These are phyloP conservation scores for Friedmanniomyces simplex DNA, from an alignment of 495 filamentous ascomycete genomes.

Conservation along the genomic window DNA sequence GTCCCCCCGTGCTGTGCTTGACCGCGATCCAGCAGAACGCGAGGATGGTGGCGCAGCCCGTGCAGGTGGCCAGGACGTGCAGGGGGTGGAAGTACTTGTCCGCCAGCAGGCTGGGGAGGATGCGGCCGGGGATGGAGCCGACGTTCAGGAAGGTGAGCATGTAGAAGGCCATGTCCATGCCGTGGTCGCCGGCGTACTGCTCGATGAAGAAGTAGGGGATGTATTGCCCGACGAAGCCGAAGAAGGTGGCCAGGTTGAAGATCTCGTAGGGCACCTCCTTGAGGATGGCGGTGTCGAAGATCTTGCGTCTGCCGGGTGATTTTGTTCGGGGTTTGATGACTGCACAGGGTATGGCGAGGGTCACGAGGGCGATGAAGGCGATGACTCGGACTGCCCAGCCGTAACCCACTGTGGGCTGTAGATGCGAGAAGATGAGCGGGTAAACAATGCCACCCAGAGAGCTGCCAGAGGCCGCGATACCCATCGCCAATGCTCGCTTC, in stretches of 20 bases:
- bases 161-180: slow-evolving; percentile 35
- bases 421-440: slow-evolving; percentile 58
- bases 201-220: slow-evolving; percentile 55
- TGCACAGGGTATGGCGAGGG: slow-evolving; percentile 3
- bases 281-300: slow-evolving; percentile 22
- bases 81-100: slow-evolving; percentile 52
- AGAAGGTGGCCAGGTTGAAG: slow-evolving; percentile 29
- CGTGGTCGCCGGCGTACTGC: slow-evolving; percentile 42
- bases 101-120: slow-evolving; percentile 52
- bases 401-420: slow-evolving; percentile 57
- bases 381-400: slow-evolving; percentile 49
- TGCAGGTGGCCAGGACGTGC: slow-evolving; percentile 36
- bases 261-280: slow-evolving; percentile 20
- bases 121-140: slow-evolving; percentile 49
- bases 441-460: slow-evolving; percentile 61
- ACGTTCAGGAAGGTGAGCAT: slow-evolving; percentile 43
- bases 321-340: slow-evolving; percentile 42
- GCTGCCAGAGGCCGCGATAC: slow-evolving; percentile 42
- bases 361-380: slow-evolving; percentile 37
- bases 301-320: slow-evolving; percentile 25
- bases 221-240: slow-evolving; percentile 53
- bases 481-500: slow-evolving; percentile 37
- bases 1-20: slow-evolving; percentile 35
- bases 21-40: slow-evolving; percentile 50
- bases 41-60: slow-evolving; percentile 26